These are phyloP conservation scores for Populus tremula DNA, from an alignment of 345 rosid species.

Conservation along the genomic window DNA sequence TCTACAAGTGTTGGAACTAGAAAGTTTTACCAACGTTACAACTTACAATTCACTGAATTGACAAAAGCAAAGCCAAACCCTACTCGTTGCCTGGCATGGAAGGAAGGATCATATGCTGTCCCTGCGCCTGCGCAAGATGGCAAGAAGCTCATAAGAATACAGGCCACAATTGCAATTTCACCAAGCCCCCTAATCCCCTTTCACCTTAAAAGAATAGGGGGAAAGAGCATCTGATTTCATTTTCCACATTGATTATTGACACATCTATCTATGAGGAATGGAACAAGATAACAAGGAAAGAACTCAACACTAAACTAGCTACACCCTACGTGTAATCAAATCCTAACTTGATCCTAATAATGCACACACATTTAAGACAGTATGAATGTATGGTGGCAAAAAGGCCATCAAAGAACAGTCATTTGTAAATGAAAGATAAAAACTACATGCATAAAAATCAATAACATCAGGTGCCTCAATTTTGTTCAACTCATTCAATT, in stretches of 20 bases:
- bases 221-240: neutral
- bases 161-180: neutral
- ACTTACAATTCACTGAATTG: conserved; percentile 17
- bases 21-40: conserved; percentile 22
- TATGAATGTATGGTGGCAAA: neutral
- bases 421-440: neutral
- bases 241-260: neutral
- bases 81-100: conserved; percentile 52
- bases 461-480: neutral
- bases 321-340: neutral
- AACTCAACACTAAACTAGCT: neutral
- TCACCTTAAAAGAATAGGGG: neutral
- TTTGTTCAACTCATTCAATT: neutral
- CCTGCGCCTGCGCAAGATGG: conserved; percentile 44
- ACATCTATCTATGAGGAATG: neutral
- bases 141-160: conserved; percentile 4
- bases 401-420: neutral
- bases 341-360: neutral
- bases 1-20: conserved; percentile 25
- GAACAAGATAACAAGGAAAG: neutral
- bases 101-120: conserved; percentile 48
- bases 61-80: conserved; percentile 7
- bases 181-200: neutral
- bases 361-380: neutral
- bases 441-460: neutral